Evolutionary conservation across 768 basidiomycete genomes (phyloP), one percentile per base, ranked within the genome.

Genomic region (Mycena alexandri): DNA sequence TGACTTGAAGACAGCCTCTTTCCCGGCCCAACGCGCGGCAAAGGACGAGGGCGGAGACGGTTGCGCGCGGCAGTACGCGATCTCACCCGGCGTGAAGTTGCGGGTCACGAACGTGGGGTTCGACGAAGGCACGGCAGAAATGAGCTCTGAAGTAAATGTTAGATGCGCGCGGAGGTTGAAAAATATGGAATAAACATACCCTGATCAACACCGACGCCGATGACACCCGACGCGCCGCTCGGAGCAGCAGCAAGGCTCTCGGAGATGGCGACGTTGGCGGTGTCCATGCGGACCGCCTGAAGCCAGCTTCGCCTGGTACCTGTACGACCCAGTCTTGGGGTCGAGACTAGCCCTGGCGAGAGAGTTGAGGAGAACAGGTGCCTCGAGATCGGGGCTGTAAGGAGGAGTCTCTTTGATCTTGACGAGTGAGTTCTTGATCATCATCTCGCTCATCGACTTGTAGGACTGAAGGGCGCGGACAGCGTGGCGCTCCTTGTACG

Each of bases 1-100:
- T 6, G 95, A 93, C 83, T 99, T 99, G 90, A 99, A 98, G 60
- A 93, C 89, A 3, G 96, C 97, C 79, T 99, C 98, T 81, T 99
- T 99, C 57, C 95, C 97, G 33, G 88, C 93, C 97, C 98, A 99
- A 62, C 96, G 93, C 41, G 93, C 96, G 22, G 98, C 97, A 76
- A 98, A 96, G 2, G 97, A 98, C 10, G 98, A 92, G 1, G 87
- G 79, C 19, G 94, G 89, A 53, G 93, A 93, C 3, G 97, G 91
- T 74, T 98, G 95, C n/a, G 86, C 73, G 56, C 82, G 84, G 80
- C 96, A 98, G 84, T 99, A 98, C 13, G 86, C 81, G 71, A 91
- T 87, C 81, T 99, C 98, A 24, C 85, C 89, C 12, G 90, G 88
- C 21, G 96, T 99, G 81, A 98, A 99, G 85, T 99, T 99, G 69